Conservation (phyloP, 345 rosid species). For the Sonneratia caseolaris region DNA sequence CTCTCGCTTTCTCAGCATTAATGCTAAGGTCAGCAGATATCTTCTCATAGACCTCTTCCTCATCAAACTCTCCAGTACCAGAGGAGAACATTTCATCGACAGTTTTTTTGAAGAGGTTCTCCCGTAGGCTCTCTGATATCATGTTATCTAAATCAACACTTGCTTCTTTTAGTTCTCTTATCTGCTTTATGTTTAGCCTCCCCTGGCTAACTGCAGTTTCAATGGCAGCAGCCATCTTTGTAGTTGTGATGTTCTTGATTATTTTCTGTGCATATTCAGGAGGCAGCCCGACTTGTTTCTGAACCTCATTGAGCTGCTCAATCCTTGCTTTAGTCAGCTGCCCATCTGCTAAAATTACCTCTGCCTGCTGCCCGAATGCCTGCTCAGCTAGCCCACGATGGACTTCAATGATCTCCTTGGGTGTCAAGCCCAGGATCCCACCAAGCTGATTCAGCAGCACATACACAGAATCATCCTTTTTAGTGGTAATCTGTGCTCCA, state of each 20-base stretch:
- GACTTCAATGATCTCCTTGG: conserved; percentile 59
- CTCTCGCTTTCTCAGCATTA: conserved; percentile 59
- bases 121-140: conserved; percentile 64
- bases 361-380: conserved; percentile 86
- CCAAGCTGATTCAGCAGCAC: conserved; percentile 76
- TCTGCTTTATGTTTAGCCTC: conserved; percentile 69
- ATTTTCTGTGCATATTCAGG: conserved; percentile 71
- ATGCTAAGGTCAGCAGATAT: conserved; percentile 72
- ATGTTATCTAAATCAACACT: conserved; percentile 64
- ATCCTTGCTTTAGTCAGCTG: conserved; percentile 74
- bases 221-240: conserved; percentile 78
- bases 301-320: conserved; percentile 72
- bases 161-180: conserved; percentile 85
- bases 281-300: conserved; percentile 83
- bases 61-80: conserved; percentile 92
- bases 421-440: conserved; percentile 70
- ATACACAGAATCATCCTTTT: conserved; percentile 59
- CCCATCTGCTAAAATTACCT: conserved; percentile 92
- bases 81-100: conserved; percentile 86
- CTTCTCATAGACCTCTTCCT: conserved; percentile 69
- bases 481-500: too few species aligned
- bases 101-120: conserved; percentile 75
- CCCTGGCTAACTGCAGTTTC: conserved; percentile 81
- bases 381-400: conserved; percentile 47
- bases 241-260: conserved; percentile 69